Percentiles rank a stretch among this genome's conserved stretches.
Evolutionary conservation across 331 rosid genomes (phyloP).

Genomic region (Quercus lobata): DNA sequence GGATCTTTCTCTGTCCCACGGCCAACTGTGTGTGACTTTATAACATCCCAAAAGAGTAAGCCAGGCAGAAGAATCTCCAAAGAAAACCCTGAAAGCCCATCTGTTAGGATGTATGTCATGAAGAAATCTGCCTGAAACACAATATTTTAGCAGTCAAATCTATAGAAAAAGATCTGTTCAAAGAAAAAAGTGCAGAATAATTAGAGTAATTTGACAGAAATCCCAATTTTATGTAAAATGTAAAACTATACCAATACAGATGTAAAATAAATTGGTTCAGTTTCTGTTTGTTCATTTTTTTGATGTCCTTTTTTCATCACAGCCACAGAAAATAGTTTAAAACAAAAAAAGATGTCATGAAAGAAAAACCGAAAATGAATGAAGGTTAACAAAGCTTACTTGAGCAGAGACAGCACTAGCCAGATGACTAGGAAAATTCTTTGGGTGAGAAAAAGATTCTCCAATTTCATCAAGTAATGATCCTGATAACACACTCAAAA

Average conservation of each 20-base stretch:
- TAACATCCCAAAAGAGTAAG: conserved; percentile 57
- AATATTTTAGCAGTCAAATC: not conserved
- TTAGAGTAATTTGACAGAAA: not conserved
- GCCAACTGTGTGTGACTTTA: conserved; percentile 41
- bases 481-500: conserved; percentile 82
- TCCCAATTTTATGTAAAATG: not conserved
- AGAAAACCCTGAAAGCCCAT: conserved; percentile 87
- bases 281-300: not conserved
- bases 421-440: conserved; percentile 59
- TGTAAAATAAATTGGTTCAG: not conserved
- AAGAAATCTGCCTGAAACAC: conserved; percentile 90
- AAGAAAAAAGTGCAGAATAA: not conserved
- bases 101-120: conserved; percentile 81
- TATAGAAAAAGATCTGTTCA: not conserved
- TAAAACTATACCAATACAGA: not conserved
- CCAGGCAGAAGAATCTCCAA: conserved; percentile 90
- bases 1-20: conserved; percentile 39
- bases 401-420: conserved; percentile 82
- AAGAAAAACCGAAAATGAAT: not conserved
- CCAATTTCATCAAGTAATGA: conserved; percentile 83
- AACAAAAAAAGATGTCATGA: not conserved
- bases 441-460: conserved; percentile 61
- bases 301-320: not conserved
- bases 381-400: conserved; percentile 41
- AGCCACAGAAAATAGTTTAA: not conserved